These are phyloP conservation scores for Trametes cinnabarina DNA, from an alignment of 768 basidiomycete species.

Conservation along the genomic window DNA sequence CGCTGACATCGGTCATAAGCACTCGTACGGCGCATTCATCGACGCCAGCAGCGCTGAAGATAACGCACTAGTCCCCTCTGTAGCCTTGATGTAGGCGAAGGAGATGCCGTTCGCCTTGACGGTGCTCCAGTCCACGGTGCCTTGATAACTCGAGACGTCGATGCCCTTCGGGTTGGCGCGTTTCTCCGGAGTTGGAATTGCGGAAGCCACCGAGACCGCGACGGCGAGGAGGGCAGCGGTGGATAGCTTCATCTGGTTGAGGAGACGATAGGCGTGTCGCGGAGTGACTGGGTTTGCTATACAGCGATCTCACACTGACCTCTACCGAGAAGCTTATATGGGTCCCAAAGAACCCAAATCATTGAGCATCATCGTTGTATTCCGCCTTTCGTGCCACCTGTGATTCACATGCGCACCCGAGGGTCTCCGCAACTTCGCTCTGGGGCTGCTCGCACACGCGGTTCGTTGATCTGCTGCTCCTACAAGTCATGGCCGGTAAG, in stretches of 20 bases:
- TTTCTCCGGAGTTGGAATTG: slow-evolving; percentile 20
- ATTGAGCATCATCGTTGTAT: too few species aligned
- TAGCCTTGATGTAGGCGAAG: slow-evolving; percentile 68
- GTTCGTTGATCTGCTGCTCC: not conserved
- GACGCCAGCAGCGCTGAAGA: not conserved
- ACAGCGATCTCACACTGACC: not conserved
- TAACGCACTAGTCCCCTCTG: slow-evolving; percentile 52
- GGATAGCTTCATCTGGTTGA: not conserved
- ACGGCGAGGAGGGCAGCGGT: not conserved
- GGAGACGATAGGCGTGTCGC: not conserved
- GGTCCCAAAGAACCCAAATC: too few species aligned
- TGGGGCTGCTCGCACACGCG: too few species aligned
- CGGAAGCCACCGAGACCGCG: not conserved
- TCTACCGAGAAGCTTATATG: too few species aligned
- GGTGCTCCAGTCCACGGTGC: slow-evolving; percentile 48
- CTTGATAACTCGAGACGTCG: slow-evolving; percentile 54
- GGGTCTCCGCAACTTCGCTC: not conserved
- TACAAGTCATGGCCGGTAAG: not conserved
- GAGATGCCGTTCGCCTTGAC: slow-evolving; percentile 50
- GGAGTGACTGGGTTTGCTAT: not conserved
- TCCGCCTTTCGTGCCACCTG: too few species aligned
- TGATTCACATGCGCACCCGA: not conserved
- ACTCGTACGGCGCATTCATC: too few species aligned
- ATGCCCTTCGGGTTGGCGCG: slow-evolving; percentile 48
- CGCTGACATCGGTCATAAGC: slow-evolving; percentile 9